Base-by-base conservation (phyloP, 331 rosid species). In the Rosa hybrid region DNA sequence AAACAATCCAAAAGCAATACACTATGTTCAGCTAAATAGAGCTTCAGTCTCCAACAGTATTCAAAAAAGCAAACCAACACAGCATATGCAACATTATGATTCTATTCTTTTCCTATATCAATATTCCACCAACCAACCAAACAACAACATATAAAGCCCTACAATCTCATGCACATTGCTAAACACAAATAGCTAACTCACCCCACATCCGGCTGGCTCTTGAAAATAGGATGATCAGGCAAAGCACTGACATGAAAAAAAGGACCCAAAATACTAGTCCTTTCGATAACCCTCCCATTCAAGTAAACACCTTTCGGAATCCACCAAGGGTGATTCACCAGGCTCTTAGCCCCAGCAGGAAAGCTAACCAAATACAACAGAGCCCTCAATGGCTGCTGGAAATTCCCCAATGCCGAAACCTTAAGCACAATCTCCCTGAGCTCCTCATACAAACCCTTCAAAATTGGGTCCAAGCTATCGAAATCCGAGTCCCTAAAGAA, bases 251-350 rank as follows among this genome's bases (percentile, higher is more conserved):
- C 83, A 78, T 96, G 99, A 46, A 96, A 92, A 82, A 96, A 96
- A 5, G 97, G 91, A 11, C 99, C 99, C 90, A 96, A 88, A 84
- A 96, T 90, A 87, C 98, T 96, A 5, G 98, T 92, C 97, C 88
- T 90, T 68, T 96, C 99, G n/a, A 93, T 93, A 18, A 93, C 99
- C 53, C 99, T 98, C n/a, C 99, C 99, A 78, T 92, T 92, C 86
- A 91, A 84, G 79, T 93, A 96, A 59, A 76, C 84, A 0, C 91
- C 97, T 65, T 89, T 90, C 1, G 99, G 98, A 81, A 96, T 91
- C 99, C 99, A 96, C 99, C 98, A 96, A 0, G 85, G 86, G 39
- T 93, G 98, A 67, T 68, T 90, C 75, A 96, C 98, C 18, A 96
- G 84, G 10, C 97, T 90, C 88, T 89, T 93, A 2, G 98, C 98